phyloP scores from a whole-genome alignment of 352 stramenopile genomes.

The Pythium folliculosum region DNA sequence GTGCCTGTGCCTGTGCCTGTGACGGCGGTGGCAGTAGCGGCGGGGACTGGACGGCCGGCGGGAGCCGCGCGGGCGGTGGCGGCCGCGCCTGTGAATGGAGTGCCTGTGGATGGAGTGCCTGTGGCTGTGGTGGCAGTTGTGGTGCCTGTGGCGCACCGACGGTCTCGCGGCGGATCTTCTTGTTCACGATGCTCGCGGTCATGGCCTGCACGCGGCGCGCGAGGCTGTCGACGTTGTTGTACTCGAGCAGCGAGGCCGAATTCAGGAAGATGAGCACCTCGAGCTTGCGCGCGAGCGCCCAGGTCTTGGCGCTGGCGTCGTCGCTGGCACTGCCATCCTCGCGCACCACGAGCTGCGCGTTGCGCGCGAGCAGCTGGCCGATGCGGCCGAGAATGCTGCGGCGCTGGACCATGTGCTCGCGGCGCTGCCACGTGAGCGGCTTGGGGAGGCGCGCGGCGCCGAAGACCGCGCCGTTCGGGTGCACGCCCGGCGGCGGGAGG shows the following conservation, averaged over 20 bases:
- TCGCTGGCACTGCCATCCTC: constrained; percentile 1
- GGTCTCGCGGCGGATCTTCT: constrained; percentile 72
- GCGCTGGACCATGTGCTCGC: constrained; percentile 69
- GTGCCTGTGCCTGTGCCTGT: background rate
- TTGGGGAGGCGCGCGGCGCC: constrained; percentile 60
- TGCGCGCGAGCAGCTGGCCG: constrained; percentile 57
- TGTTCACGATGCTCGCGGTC: constrained; percentile 82
- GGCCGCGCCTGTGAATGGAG: background rate
- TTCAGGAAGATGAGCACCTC: constrained; percentile 85
- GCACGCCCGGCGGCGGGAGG: constrained; percentile 56
- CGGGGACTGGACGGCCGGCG: background rate
- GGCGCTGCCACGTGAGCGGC: constrained; percentile 81
- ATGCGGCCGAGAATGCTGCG: constrained; percentile 70
- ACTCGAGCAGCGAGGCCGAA: constrained; percentile 81
- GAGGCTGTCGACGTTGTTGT: constrained; percentile 78
- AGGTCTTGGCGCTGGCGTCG: constrained; percentile 50
- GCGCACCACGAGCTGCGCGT: constrained; percentile 43
- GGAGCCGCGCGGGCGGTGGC: background rate
- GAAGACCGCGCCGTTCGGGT: constrained; percentile 81
- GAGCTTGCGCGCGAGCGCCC: constrained; percentile 76
- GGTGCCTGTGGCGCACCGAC: constrained; percentile 9
- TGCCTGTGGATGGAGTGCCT: too few relatives aligned
- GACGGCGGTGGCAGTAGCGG: background rate
- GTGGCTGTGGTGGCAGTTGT: background rate
- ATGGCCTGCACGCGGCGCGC: constrained; percentile 77